Base-by-base conservation (phyloP, 129 eudicot genomes). In the Pseudognaphalium luteoalbum region DNA sequence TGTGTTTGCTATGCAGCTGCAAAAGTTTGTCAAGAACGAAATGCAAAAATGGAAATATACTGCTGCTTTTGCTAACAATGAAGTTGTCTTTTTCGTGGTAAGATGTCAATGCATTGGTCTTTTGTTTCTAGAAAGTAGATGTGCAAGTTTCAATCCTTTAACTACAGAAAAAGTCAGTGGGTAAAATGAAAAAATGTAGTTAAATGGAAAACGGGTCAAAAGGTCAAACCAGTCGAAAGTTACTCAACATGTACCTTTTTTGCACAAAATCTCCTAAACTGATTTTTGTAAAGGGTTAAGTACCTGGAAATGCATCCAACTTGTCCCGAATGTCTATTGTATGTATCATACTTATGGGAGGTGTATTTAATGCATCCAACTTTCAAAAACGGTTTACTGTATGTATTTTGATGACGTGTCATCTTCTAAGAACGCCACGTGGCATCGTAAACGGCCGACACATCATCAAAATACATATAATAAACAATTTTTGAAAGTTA, bases 31-130 rank as follows among this genome's bases (percentile, higher is more conserved):
- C 32, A 87, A 66, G 82, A 82, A 76, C 16, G 84, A 88, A 64
- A 83, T 93, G 92, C 80, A 82, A 66, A 86, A 77, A 78, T 78
- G 86, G 78, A 85, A 88, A 68, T 70, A 83, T 22, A 88, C 92
- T 39, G 88, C 88, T 54, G 80, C 81, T 68, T 84, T 82, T 68
- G 91, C 97, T 66, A 86, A 89, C 66, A 75, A 82, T 30, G 98
- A 93, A 85, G 90, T 88, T 42, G 91, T 93, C 37, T 93, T 93
- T 72, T 83, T 93, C 51, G 74, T 90, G 95, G 98, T 90, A 85
- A 37, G 90, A 66, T 67, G 69, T 69, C 58, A 41, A 59, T 15
- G 59, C 22, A 14, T 30, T 68, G 28, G 19, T 68, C 47, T 66
- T 16, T 4, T 19, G 22, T 20, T 66, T 63, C 37, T 63, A 30